A percentile compares a stretch with the other conserved stretches of the same genome.
Conservation (phyloP, 805 yeast species). For the Barnettozyma sucrosica region DNA sequence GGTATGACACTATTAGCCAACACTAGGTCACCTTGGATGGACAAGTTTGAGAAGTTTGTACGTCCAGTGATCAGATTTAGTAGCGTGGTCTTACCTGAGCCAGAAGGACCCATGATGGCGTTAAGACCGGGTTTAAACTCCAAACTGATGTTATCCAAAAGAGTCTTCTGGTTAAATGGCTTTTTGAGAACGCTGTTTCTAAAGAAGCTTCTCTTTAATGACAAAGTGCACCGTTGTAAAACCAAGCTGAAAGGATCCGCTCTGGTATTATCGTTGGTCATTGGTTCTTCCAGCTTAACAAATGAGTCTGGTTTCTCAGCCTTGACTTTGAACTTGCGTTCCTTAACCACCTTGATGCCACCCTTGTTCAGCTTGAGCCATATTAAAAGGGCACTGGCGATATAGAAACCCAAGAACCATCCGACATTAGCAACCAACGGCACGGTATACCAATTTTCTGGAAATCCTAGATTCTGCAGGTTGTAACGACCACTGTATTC, state of each 20-base stretch:
- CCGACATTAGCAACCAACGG: slow-evolving; percentile 58
- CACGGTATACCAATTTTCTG: slow-evolving; percentile 54
- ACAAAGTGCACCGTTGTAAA: slow-evolving; percentile 10
- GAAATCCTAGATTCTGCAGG: slow-evolving; percentile 52
- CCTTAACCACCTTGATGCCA: slow-evolving; percentile 18
- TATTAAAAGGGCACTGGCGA: slow-evolving; percentile 42
- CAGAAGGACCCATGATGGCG: slow-evolving; percentile 79
- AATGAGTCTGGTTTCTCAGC: background rate
- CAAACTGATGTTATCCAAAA: slow-evolving; percentile 41
- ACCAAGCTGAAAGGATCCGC: slow-evolving; percentile 4
- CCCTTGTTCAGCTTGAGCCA: slow-evolving; percentile 35
- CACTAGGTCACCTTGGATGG: slow-evolving; percentile 35
- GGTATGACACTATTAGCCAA: slow-evolving; percentile 38
- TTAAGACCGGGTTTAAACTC: slow-evolving; percentile 69
- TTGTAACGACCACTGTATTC: slow-evolving; percentile 53
- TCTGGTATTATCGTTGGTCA: background rate
- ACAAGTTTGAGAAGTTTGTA: slow-evolving; percentile 24
- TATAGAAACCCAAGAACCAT: slow-evolving; percentile 51
- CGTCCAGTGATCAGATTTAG: slow-evolving; percentile 60
- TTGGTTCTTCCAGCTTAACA: background rate
- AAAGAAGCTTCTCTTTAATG: slow-evolving; percentile 10
- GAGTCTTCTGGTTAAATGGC: slow-evolving; percentile 9
- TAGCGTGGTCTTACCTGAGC: slow-evolving; percentile 70
- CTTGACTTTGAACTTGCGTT: slow-evolving; percentile 5
- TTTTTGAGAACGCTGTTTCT: slow-evolving; percentile 5